Base-by-base conservation (phyloP, 192 early-diverging fungal species). In the Coemansia sp. region DNA sequence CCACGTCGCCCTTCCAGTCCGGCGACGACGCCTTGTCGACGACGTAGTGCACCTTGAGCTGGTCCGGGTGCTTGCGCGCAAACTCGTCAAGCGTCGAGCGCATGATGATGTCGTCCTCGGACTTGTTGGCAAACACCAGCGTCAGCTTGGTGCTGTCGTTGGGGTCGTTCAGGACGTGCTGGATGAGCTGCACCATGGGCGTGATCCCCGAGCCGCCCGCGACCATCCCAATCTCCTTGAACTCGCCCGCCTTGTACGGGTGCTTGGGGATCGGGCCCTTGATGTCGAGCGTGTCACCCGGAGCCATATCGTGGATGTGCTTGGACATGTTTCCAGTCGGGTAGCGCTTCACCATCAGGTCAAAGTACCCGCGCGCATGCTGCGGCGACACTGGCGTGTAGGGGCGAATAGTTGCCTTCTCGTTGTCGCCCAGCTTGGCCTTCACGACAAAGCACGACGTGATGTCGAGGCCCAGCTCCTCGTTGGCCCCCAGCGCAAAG, bases 191-290 rank as follows among this genome's bases (percentile, higher is more conserved):
- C 38, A 84, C 55, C 77, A 86, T 84, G 9, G 89, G 89, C 16
- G 90, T 90, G 39, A 93, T 85, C 11, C 85, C 90, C 13, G 86
- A 83, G n/a, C 91, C 91, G 28, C 89, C 90, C 16, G 85, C 86
- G 54, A 95, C 78, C 83, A 92, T 74, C 23, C 81, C 85, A 26
- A 95, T 77, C 47, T 86, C 71, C 25, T 77, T 63, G 36, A 73
- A 71, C 43, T 76, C 67, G 52, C 79, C 82, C 22, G 84, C 68
- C 54, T 67, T 62, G 58, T 91, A 90, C 31, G 71, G 60, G 56
- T 72, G 84, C 59, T 88, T 86, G 37, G 66, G 70, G 33, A 85
- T 75, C 16, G 92, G 92, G 16, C 92, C 92, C 69, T 92, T 92
- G 64, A 88, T 67, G 26, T 82, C 82, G 10, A 94, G 64, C 17